Conservation (phyloP, 768 basidiomycete species). For the Hypholoma fasciculare region DNA sequence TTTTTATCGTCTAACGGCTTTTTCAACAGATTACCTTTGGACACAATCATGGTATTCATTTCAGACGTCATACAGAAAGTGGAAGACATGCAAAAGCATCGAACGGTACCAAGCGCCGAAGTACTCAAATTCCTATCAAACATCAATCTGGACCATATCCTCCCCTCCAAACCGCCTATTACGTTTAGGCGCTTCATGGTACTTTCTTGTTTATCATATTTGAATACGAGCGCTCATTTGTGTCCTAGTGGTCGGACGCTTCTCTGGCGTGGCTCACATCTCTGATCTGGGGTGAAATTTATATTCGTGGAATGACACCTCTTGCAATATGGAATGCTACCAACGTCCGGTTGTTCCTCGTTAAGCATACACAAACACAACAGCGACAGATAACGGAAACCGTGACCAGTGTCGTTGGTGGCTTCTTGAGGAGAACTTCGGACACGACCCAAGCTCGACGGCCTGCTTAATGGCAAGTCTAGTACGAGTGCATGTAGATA, state of each 20-base stretch:
- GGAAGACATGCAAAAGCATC: conserved; percentile 75
- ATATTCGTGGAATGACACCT: conserved; percentile 85
- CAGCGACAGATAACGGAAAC: conserved; percentile 75
- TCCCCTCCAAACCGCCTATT: conserved; percentile 70
- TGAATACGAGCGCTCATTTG: not conserved
- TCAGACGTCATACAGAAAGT: conserved; percentile 87
- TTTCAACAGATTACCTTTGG: conserved; percentile 75
- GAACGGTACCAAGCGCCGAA: conserved; percentile 60
- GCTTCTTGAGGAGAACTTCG: conserved; percentile 58
- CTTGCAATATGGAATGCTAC: conserved; percentile 91
- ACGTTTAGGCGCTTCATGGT: conserved; percentile 77
- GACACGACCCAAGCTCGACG: conserved; percentile 25
- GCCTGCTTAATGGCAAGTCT: not conserved
- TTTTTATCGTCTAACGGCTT: not conserved
- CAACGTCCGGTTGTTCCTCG: conserved; percentile 85
- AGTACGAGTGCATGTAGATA: not conserved
- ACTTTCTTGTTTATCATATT: conserved; percentile 25
- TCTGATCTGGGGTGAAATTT: conserved; percentile 94
- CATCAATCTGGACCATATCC: conserved; percentile 66
- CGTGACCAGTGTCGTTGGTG: conserved; percentile 80
- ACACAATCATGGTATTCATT: conserved; percentile 83
- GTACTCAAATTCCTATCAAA: conserved; percentile 77
- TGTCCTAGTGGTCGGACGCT: conserved; percentile 82
- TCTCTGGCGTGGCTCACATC: conserved; percentile 92
- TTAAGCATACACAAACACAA: conserved; percentile 78